phyloP scores from a whole-genome alignment of 73 alveolate genomes.

The Tetrahymena borealis region DNA sequence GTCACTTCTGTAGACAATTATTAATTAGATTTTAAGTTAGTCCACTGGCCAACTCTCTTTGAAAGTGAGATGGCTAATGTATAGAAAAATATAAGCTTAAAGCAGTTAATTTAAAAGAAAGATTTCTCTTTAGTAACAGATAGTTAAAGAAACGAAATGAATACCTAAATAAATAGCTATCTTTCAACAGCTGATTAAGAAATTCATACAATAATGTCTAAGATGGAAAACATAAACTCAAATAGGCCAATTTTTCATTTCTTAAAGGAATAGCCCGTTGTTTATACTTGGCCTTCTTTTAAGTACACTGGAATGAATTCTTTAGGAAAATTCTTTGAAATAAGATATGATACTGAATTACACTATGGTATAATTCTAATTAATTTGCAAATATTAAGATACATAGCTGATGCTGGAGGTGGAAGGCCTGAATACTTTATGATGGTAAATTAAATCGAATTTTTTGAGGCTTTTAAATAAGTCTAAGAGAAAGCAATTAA shows the following conservation, averaged over 20 bases:
- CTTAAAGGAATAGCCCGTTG: background rate
- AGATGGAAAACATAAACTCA: background rate
- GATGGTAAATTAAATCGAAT: background rate
- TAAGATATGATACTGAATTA: background rate
- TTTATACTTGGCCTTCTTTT: background rate
- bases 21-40: background rate
- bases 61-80: background rate
- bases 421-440: background rate
- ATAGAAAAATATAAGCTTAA: background rate
- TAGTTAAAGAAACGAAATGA: background rate
- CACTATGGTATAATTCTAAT: background rate
- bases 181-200: background rate
- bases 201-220: background rate
- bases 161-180: background rate
- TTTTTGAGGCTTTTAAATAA: background rate
- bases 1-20: background rate
- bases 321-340: background rate
- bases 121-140: background rate
- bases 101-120: background rate
- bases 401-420: background rate
- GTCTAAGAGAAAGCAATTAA: background rate
- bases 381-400: background rate
- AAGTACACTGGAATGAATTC: background rate
- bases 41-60: background rate
- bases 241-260: background rate